Evolutionary conservation across 768 basidiomycete genomes (phyloP).

Genomic region (Pleurotus djamor): DNA sequence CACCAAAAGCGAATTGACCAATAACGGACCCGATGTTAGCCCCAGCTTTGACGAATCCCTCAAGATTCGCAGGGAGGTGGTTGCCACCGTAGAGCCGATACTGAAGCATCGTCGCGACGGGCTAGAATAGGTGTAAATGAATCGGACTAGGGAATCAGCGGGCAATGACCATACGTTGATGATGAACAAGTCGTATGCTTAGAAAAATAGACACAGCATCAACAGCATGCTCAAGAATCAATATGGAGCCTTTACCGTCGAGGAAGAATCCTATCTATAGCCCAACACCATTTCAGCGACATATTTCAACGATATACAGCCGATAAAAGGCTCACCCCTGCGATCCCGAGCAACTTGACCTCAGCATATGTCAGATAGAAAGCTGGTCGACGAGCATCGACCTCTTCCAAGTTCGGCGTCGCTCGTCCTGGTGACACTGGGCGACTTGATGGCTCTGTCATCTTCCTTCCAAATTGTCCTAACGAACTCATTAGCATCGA

Average conservation of each 20-base stretch:
- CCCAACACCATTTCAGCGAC: background rate
- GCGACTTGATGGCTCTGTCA: background rate
- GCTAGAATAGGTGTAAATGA: conserved; percentile 29
- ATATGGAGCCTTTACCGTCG: conserved; percentile 43
- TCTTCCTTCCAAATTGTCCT: too few relatives aligned
- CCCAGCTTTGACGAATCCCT: conserved; percentile 62
- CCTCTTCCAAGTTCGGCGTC: conserved; percentile 13
- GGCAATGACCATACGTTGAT: conserved; percentile 48
- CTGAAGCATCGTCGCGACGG: conserved; percentile 67
- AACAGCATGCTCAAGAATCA: background rate
- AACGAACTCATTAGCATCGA: too few relatives aligned
- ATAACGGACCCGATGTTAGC: conserved; percentile 76
- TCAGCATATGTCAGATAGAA: conserved; percentile 38
- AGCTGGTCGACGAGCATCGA: conserved; percentile 21
- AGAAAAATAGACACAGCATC: background rate
- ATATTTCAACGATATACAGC: background rate
- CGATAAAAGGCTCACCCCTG: conserved; percentile 42
- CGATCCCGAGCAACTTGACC: conserved; percentile 59
- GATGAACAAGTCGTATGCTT: conserved; percentile 71
- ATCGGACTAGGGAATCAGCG: background rate
- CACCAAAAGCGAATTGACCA: conserved; percentile 65
- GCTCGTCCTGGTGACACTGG: background rate
- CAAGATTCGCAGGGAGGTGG: conserved; percentile 47
- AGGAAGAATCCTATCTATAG: conserved; percentile 67
- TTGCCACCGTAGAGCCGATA: conserved; percentile 57